Percentiles rank a stretch among this genome's conserved stretches.
phyloP scores from a whole-genome alignment of 805 yeast species.

The Babjeviella inositovora region DNA sequence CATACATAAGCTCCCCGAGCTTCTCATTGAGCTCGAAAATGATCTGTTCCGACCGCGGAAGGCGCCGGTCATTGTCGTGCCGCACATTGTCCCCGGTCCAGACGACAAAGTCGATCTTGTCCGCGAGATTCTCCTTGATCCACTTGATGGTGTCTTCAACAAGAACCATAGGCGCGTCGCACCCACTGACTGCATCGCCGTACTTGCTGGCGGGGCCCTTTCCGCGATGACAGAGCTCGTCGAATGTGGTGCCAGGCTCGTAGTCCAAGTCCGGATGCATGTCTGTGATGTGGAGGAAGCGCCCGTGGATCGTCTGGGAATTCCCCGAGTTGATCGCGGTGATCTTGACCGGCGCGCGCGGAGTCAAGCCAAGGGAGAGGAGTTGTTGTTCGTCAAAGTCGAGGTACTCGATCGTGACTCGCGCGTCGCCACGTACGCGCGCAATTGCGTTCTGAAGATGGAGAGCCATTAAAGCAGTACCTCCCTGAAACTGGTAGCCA shows the following conservation, averaged over 20 bases:
- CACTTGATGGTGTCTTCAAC: slow-evolving; percentile 51
- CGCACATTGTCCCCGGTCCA: slow-evolving; percentile 90
- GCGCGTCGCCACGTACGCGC: no score
- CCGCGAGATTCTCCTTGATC: slow-evolving; percentile 47
- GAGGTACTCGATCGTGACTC: no score
- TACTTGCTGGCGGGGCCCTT: slow-evolving; percentile 41
- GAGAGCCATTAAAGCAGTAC: no score
- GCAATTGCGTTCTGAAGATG: no score
- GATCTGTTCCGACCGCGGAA: slow-evolving; percentile 59
- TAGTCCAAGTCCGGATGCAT: slow-evolving; percentile 72
- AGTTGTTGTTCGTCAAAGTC: no score
- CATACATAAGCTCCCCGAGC: slow-evolving; percentile 34
- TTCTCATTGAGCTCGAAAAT: slow-evolving; percentile 55
- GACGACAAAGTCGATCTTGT: slow-evolving; percentile 69
- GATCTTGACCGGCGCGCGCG: slow-evolving; percentile 7
- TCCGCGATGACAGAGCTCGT: slow-evolving; percentile 41
- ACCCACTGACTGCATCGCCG: slow-evolving; percentile 65
- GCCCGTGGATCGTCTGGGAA: slow-evolving; percentile 38
- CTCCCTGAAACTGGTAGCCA: no score
- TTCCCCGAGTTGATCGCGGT: no score
- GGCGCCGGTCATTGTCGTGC: slow-evolving; percentile 64
- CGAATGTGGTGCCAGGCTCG: slow-evolving; percentile 29
- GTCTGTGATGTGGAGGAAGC: slow-evolving; percentile 78
- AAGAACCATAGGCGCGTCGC: slow-evolving; percentile 57
- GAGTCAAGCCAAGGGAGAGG: no score